These are phyloP conservation scores for Agaricus subrufescens DNA, from an alignment of 768 basidiomycete genomes.

Conservation along the genomic window DNA sequence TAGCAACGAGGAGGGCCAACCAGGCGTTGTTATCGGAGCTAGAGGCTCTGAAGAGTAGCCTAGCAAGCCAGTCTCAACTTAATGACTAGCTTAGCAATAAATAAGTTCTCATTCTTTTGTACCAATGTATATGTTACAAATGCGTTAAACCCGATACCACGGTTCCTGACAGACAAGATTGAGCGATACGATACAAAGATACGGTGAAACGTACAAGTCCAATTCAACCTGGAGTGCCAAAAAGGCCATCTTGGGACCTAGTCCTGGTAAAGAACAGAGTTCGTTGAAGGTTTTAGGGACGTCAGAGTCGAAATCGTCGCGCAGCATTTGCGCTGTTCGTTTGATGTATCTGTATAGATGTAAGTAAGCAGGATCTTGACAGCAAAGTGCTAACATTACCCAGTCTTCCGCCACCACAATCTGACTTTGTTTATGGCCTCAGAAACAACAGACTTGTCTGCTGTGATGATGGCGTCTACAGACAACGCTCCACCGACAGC, in stretches of 20 bases:
- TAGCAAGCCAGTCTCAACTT: no score
- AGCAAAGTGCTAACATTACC: conserved; percentile 36
- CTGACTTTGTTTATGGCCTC: conserved; percentile 86
- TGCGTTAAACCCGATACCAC: conserved; percentile 49
- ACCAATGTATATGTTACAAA: no score
- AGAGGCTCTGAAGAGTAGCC: no score
- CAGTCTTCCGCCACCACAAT: conserved; percentile 87
- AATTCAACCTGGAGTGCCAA: conserved; percentile 79
- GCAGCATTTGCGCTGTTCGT: conserved; percentile 62
- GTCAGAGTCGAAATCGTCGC: conserved; percentile 73
- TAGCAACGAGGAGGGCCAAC: no score
- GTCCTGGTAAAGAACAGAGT: conserved; percentile 82
- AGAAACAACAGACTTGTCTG: conserved; percentile 58
- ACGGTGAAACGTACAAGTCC: conserved; percentile 55
- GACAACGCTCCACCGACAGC: conserved; percentile 76
- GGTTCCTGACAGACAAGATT: conserved; percentile 30
- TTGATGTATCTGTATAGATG: conserved; percentile 59
- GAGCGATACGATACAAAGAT: background rate
- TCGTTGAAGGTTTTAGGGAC: conserved; percentile 88
- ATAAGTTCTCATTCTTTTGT: no score
- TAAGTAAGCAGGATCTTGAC: background rate
- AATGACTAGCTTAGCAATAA: no score
- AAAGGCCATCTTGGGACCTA: conserved; percentile 97
- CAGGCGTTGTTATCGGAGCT: no score
- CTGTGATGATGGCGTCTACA: conserved; percentile 59